These are phyloP conservation scores for Wickerhamomyces subpelliculosus DNA, from an alignment of 805 yeast genomes.

Conservation along the genomic window DNA sequence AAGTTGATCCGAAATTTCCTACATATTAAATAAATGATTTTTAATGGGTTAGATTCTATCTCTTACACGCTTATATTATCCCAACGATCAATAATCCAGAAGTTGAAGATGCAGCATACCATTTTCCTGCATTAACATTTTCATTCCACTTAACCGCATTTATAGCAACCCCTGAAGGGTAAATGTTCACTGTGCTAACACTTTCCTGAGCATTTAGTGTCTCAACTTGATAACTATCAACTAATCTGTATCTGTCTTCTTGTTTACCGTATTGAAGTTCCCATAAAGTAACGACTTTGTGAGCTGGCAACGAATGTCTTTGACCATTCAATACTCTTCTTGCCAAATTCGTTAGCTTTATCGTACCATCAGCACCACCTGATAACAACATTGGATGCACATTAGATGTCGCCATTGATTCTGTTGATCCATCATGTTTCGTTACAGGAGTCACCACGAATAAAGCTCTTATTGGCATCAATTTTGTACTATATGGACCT, in stretches of 20 bases:
- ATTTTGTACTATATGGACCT: constrained; percentile 30
- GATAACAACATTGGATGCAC: constrained; percentile 40
- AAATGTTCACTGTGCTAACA: constrained; percentile 25
- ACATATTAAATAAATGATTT: constrained; percentile 35
- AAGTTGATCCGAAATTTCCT: constrained; percentile 56
- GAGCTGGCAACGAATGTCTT: constrained; percentile 22
- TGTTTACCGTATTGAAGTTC: constrained; percentile 34
- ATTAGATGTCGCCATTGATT: constrained; percentile 32
- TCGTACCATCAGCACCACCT: constrained; percentile 45
- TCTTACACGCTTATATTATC: not conserved
- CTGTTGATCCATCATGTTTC: constrained; percentile 33
- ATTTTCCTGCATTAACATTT: constrained; percentile 32
- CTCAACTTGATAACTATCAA: constrained; percentile 30
- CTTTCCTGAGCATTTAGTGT: constrained; percentile 23
- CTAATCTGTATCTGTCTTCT: constrained; percentile 34
- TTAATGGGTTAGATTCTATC: too few relatives aligned
- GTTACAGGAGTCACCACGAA: constrained; percentile 28
- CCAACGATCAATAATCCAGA: constrained; percentile 42
- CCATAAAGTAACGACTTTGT: constrained; percentile 27
- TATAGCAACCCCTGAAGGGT: constrained; percentile 45
- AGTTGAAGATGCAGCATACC: constrained; percentile 46
- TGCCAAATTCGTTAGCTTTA: constrained; percentile 33
- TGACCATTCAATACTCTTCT: constrained; percentile 29
- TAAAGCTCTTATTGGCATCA: constrained; percentile 29
- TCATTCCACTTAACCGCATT: constrained; percentile 56